Conservation (phyloP, 345 rosid species). For the Eucalyptus pauciflora region DNA sequence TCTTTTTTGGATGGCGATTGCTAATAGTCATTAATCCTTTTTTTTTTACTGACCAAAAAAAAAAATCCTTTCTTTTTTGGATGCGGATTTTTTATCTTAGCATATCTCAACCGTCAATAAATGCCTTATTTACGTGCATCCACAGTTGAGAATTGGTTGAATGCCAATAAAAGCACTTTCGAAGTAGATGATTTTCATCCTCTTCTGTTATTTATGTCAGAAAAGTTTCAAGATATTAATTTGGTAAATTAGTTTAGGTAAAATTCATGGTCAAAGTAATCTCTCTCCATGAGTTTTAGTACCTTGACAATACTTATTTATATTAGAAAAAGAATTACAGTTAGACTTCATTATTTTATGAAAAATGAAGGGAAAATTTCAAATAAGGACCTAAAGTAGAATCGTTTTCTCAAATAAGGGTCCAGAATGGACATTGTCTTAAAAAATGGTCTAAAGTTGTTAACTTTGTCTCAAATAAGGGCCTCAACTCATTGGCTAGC, state of each 20-base stretch:
- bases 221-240: not conserved
- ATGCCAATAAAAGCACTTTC: not conserved
- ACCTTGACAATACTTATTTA: not conserved
- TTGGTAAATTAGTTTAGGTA: not conserved
- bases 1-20: no score
- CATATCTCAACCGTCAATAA: not conserved
- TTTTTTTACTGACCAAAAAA: no score
- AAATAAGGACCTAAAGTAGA: no score
- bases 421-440: no score
- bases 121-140: not conserved
- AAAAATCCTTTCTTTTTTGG: no score
- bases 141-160: not conserved
- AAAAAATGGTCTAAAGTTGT: no score
- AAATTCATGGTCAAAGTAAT: not conserved
- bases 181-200: not conserved
- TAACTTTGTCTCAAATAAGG: no score
- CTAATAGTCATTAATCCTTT: no score
- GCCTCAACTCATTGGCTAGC: no score
- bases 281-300: not conserved
- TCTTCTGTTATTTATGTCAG: not conserved
- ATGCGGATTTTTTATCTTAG: accelerated
- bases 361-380: no score
- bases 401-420: no score
- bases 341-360: accelerated
- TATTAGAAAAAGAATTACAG: accelerated